These are phyloP conservation scores for Dioscorea cayenensis DNA, from an alignment of 116 monocot species.

Conservation along the genomic window DNA sequence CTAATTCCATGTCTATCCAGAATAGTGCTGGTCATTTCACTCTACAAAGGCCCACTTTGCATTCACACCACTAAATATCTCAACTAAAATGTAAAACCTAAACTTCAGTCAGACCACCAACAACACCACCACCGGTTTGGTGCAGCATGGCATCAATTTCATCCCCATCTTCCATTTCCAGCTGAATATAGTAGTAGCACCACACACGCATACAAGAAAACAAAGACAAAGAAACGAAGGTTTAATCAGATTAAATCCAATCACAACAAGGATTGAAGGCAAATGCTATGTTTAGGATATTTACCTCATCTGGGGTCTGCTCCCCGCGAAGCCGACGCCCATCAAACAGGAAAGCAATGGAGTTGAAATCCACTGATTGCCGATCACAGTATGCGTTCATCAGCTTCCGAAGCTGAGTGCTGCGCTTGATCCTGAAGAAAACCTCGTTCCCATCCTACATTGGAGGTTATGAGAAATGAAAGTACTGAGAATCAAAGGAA, in stretches of 20 bases:
- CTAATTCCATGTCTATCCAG: too few relatives aligned
- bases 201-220: too few relatives aligned
- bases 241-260: too few relatives aligned
- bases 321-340: slow-evolving; percentile 27
- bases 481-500: not conserved
- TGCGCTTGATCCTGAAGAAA: slow-evolving; percentile 36
- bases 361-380: slow-evolving; percentile 29
- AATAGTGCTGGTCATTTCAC: too few relatives aligned
- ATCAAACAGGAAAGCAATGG: slow-evolving; percentile 37
- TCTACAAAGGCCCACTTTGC: too few relatives aligned
- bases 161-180: slow-evolving; percentile 71
- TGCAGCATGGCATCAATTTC: slow-evolving; percentile 59
- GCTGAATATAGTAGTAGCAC: slow-evolving; percentile 9
- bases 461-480: not conserved
- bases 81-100: too few relatives aligned
- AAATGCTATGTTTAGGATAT: too few relatives aligned
- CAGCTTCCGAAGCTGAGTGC: slow-evolving; percentile 35
- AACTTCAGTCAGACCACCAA: too few relatives aligned
- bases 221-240: too few relatives aligned
- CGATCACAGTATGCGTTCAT: slow-evolving; percentile 41
- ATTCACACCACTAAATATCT: too few relatives aligned
- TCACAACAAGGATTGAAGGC: not conserved
- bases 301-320: slow-evolving; percentile 35
- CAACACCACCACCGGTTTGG: slow-evolving; percentile 17
- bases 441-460: slow-evolving; percentile 33